These are phyloP conservation scores for Yamadazyma sp. DNA, from an alignment of 805 yeast species.

Conservation along the genomic window DNA sequence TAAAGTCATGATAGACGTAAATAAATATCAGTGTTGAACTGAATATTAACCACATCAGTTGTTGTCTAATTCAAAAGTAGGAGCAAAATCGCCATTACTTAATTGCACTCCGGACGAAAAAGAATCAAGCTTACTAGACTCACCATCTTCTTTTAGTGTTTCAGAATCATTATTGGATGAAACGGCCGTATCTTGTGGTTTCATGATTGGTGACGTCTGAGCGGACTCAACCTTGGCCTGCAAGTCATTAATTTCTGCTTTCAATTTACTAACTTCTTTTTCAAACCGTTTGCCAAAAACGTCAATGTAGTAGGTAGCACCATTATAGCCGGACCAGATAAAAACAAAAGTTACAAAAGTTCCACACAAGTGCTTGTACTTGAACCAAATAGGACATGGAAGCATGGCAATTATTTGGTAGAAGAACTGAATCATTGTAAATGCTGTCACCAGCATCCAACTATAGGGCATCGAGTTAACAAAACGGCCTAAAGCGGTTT, in stretches of 20 bases:
- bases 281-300: conserved; percentile 88
- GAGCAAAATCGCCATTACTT: neutral
- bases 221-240: conserved; percentile 37
- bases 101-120: neutral
- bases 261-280: conserved; percentile 74
- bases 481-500: conserved; percentile 64
- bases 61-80: conserved; percentile 1
- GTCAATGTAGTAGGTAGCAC: conserved; percentile 93
- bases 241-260: conserved; percentile 65
- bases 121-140: neutral
- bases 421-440: conserved; percentile 80
- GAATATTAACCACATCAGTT: no score
- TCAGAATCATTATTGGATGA: conserved; percentile 7
- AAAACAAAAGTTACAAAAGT: conserved; percentile 72
- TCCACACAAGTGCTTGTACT: conserved; percentile 63
- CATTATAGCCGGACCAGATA: conserved; percentile 79
- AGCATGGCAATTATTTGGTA: conserved; percentile 88
- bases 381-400: conserved; percentile 86
- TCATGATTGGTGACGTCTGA: conserved; percentile 17
- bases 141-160: neutral
- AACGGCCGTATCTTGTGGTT: conserved; percentile 11
- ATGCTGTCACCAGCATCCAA: conserved; percentile 80
- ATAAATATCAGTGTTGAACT: conserved; percentile 6
- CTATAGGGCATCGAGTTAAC: conserved; percentile 83
- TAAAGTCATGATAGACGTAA: neutral